These are phyloP conservation scores for Colletotrichum tofieldiae DNA, from an alignment of 2,329 filamentous ascomycete genomes.

Conservation along the genomic window DNA sequence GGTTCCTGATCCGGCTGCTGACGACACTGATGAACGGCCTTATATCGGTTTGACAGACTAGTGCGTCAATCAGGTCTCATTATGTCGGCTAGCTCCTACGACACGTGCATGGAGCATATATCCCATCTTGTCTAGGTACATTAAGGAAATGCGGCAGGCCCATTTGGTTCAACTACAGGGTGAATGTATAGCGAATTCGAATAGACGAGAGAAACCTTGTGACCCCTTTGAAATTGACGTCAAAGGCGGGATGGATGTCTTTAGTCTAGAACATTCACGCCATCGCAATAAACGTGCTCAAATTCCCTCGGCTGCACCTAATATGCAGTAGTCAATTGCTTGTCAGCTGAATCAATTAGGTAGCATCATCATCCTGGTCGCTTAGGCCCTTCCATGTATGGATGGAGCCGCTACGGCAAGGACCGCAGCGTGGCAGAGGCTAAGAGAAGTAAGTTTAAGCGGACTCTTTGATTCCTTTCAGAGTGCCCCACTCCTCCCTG, in stretches of 20 bases:
- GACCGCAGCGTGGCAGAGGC: background rate
- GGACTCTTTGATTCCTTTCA: too few relatives aligned
- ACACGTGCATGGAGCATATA: background rate
- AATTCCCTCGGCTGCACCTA: background rate
- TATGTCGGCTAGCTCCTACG: background rate
- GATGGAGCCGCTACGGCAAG: background rate
- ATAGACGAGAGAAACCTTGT: background rate
- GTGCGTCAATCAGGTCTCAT: too few relatives aligned
- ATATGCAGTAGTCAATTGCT: background rate
- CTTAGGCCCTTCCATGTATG: background rate
- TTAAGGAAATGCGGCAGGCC: background rate
- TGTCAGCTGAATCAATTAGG: background rate
- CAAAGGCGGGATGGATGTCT: background rate
- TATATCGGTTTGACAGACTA: background rate
- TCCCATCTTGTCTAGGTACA: background rate
- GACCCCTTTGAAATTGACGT: background rate
- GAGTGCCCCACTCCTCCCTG: too few relatives aligned
- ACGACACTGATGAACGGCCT: background rate
- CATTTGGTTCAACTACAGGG: background rate
- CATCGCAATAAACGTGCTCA: background rate
- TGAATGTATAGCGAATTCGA: background rate
- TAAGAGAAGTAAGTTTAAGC: too few relatives aligned
- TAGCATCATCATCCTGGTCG: background rate
- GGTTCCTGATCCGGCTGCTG: too few relatives aligned
- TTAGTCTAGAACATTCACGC: background rate